Conservation (phyloP, 2,329 filamentous ascomycete species). For the Neonectria neomacrospora region DNA sequence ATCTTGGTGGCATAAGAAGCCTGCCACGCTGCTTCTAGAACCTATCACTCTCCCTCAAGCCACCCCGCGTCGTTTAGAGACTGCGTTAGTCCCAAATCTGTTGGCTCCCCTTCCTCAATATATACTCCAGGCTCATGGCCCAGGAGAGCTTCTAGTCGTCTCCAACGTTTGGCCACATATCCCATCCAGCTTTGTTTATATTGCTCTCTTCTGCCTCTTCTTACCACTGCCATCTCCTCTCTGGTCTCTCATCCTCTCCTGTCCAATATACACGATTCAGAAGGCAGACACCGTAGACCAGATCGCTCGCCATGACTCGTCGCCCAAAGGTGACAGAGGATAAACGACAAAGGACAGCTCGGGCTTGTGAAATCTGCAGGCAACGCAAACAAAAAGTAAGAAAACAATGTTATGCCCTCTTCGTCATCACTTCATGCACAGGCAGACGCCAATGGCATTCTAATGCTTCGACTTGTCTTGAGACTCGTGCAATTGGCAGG, state of each 20-base stretch:
- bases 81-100: neutral
- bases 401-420: neutral
- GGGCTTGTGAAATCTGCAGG: constrained; percentile 74
- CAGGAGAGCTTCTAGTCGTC: neutral
- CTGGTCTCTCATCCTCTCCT: neutral
- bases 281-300: neutral
- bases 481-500: neutral
- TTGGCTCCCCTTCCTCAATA: neutral
- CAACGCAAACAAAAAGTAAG: constrained; percentile 74
- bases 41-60: neutral
- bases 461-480: neutral
- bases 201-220: neutral
- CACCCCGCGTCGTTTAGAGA: neutral
- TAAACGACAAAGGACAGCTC: constrained; percentile 70
- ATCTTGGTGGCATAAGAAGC: neutral
- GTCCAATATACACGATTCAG: neutral
- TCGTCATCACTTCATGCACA: neutral
- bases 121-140: neutral
- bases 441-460: neutral
- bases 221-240: neutral
- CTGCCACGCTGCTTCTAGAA: neutral
- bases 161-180: neutral
- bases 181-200: neutral
- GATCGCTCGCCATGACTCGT: constrained; percentile 57
- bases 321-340: constrained; percentile 67